Evolutionary conservation across 441 rosid genomes (phyloP).

Genomic region (Erodium moschatum): DNA sequence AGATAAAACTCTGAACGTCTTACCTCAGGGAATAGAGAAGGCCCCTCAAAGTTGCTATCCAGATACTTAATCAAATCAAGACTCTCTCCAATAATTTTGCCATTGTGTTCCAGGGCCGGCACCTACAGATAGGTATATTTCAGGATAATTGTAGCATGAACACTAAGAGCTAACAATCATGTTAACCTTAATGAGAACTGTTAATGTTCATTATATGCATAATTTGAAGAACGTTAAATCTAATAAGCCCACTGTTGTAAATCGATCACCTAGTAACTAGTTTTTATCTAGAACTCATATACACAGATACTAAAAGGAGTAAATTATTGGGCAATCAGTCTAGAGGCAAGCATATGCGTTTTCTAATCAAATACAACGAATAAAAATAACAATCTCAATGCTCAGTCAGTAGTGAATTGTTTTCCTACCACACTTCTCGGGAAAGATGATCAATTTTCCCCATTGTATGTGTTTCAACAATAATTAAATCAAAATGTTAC

Average conservation of each 20-base stretch:
- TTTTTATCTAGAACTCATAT: not conserved
- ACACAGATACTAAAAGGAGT: not conserved
- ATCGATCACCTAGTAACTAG: not conserved
- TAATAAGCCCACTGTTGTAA: not conserved
- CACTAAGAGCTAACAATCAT: no score
- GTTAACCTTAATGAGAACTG: not conserved
- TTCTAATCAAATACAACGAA: not conserved
- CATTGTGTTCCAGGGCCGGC: slow-evolving; percentile 79
- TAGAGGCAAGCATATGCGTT: not conserved
- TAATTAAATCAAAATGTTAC: slow-evolving; percentile 17
- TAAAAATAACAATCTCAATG: not conserved
- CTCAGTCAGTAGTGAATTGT: not conserved
- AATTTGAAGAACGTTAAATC: not conserved
- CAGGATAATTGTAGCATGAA: not conserved
- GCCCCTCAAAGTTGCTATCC: slow-evolving; percentile 67
- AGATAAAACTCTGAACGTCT: slow-evolving; percentile 12
- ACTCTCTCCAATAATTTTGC: slow-evolving; percentile 76
- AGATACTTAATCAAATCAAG: slow-evolving; percentile 68
- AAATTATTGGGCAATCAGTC: not conserved
- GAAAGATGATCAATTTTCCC: not conserved
- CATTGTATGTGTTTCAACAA: not conserved
- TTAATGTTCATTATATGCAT: no score
- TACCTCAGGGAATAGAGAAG: slow-evolving; percentile 63
- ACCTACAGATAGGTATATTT: slow-evolving; percentile 34
- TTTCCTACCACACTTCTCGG: not conserved